Percentiles rank a stretch among this genome's conserved stretches.
Conservation (phyloP, 345 rosid genomes). For the Aquilaria malaccensis region DNA sequence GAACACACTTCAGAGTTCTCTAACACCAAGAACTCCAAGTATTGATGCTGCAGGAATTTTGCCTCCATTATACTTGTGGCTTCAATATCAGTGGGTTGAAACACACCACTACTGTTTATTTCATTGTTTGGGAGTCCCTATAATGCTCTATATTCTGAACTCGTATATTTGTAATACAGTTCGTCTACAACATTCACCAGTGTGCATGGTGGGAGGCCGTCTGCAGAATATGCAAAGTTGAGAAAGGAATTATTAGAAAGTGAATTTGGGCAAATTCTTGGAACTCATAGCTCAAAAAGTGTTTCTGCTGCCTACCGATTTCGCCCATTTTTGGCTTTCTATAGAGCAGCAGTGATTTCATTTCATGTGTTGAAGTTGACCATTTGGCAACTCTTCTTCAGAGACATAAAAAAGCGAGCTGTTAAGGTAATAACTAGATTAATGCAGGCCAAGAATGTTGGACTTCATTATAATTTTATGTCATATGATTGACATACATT, state of each 20-base stretch:
- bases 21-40: slow-evolving; percentile 1
- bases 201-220: slow-evolving; percentile 77
- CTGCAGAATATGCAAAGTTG: slow-evolving; percentile 75
- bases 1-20: slow-evolving; percentile 14
- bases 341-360: slow-evolving; percentile 84
- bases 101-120: not conserved
- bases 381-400: slow-evolving; percentile 59
- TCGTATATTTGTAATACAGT: slow-evolving; percentile 27
- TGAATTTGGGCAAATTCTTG: slow-evolving; percentile 73
- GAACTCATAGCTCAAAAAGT: slow-evolving; percentile 54
- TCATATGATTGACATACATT: slow-evolving; percentile 8
- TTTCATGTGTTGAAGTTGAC: slow-evolving; percentile 69
- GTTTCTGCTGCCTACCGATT: slow-evolving; percentile 52
- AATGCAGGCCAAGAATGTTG: not conserved
- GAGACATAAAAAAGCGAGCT: slow-evolving; percentile 69
- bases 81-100: slow-evolving; percentile 25
- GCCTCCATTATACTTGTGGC: slow-evolving; percentile 25
- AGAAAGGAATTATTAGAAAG: slow-evolving; percentile 96
- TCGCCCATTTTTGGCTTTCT: slow-evolving; percentile 81
- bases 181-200: slow-evolving; percentile 57
- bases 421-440: slow-evolving; percentile 39
- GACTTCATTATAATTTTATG: slow-evolving; percentile 1
- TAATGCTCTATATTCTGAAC: not conserved
- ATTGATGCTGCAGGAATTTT: slow-evolving; percentile 19
- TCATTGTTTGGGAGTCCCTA: not conserved